These are phyloP conservation scores for Zygoascus meyerae DNA, from an alignment of 1,139 yeast genomes.

Conservation along the genomic window DNA sequence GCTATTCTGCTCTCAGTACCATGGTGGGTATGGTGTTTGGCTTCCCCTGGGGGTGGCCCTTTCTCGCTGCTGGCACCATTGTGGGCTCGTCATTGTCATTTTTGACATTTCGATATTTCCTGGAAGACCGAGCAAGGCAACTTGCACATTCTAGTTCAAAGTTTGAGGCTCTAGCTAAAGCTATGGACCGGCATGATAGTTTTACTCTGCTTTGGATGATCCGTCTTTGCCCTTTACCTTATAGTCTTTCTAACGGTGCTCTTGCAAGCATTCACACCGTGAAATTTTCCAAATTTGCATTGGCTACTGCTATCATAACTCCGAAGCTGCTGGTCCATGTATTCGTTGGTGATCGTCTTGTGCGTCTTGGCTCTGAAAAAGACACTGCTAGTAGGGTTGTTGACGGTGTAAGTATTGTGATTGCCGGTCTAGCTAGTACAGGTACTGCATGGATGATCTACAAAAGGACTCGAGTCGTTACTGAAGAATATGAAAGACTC, in stretches of 20 bases:
- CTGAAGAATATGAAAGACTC: constrained; percentile 25
- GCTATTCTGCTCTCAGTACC: constrained; percentile 66
- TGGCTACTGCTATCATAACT: constrained; percentile 69
- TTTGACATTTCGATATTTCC: constrained; percentile 54
- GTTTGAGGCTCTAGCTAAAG: constrained; percentile 70
- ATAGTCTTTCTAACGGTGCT: constrained; percentile 88
- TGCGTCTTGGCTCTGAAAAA: constrained; percentile 55
- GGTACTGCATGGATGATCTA: constrained; percentile 69
- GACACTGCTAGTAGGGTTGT: constrained; percentile 49
- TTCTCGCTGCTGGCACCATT: constrained; percentile 63
- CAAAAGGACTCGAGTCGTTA: constrained; percentile 42
- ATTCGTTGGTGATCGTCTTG: constrained; percentile 74
- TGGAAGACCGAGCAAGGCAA: constrained; percentile 54
- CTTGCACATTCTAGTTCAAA: constrained; percentile 49
- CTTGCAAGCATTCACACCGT: constrained; percentile 80
- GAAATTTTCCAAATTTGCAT: constrained; percentile 51
- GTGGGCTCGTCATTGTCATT: constrained; percentile 72
- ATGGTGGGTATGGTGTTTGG: constrained; percentile 83
- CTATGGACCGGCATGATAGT: constrained; percentile 56
- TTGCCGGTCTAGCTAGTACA: constrained; percentile 54
- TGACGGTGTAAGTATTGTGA: constrained; percentile 55
- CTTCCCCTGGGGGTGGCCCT: constrained; percentile 70
- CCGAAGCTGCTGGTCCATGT: constrained; percentile 76
- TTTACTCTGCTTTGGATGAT: constrained; percentile 63
- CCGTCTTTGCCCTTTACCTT: constrained; percentile 87